Conservation (phyloP, 2,329 filamentous ascomycete species). For the Ophiocordyceps camponoti-leonardi region DNA sequence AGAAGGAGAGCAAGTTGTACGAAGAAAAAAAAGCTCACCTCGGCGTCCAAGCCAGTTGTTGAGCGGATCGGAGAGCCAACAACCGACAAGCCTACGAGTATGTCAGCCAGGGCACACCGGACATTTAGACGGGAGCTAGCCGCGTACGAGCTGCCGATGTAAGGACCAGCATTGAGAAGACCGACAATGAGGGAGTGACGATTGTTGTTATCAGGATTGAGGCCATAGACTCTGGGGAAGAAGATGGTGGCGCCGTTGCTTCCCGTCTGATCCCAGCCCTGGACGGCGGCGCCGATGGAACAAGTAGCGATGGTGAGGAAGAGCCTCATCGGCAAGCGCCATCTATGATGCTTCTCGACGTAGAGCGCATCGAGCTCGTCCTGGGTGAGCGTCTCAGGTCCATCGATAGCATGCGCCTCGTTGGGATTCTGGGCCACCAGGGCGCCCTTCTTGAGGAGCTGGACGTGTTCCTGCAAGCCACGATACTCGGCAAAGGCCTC, state of each 20-base stretch:
- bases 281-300: slow-evolving; percentile 50
- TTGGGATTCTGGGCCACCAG: slow-evolving; percentile 39
- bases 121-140: slow-evolving; percentile 5
- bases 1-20: background rate
- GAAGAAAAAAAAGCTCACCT: slow-evolving; percentile 6
- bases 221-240: slow-evolving; percentile 30
- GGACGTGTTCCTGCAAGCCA: slow-evolving; percentile 39
- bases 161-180: slow-evolving; percentile 42
- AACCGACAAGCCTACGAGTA: slow-evolving; percentile 24
- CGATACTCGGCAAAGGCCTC: slow-evolving; percentile 39
- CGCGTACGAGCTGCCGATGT: slow-evolving; percentile 25
- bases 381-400: slow-evolving; percentile 35
- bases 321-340: slow-evolving; percentile 42
- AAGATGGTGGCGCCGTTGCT: slow-evolving; percentile 44
- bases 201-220: slow-evolving; percentile 11
- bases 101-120: slow-evolving; percentile 1
- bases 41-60: slow-evolving; percentile 26
- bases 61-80: slow-evolving; percentile 50
- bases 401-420: slow-evolving; percentile 34
- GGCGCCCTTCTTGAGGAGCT: slow-evolving; percentile 39
- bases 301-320: slow-evolving; percentile 51
- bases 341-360: slow-evolving; percentile 46
- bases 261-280: slow-evolving; percentile 50
- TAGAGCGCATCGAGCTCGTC: slow-evolving; percentile 39
- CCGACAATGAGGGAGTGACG: slow-evolving; percentile 36